These are phyloP conservation scores for Cordyceps farinosa DNA, from an alignment of 2,329 filamentous ascomycete genomes.

Conservation along the genomic window DNA sequence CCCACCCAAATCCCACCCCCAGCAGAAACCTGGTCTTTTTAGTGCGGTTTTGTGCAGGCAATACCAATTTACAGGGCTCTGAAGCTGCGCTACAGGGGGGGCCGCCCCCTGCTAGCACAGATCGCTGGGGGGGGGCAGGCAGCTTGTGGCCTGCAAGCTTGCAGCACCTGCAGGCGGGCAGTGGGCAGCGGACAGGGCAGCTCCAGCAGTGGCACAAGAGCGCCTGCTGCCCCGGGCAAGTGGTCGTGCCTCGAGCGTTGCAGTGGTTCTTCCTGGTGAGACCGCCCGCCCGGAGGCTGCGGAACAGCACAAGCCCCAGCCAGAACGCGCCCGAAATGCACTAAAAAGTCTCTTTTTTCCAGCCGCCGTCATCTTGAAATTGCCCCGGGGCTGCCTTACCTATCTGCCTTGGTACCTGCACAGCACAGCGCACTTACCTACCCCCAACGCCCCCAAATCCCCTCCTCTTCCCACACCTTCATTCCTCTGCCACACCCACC, in stretches of 20 bases:
- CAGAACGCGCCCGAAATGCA: not conserved
- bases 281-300: not conserved
- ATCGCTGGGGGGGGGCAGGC: not conserved
- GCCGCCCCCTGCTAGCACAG: not conserved
- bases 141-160: not conserved
- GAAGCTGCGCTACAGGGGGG: not conserved
- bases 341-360: conserved; percentile 1
- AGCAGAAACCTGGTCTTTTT: not conserved
- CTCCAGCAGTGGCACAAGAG: not conserved
- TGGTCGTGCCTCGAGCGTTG: not conserved
- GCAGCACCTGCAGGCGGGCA: not conserved
- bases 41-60: not conserved
- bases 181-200: not conserved
- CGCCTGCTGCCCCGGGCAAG: not conserved
- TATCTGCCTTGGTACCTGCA: not conserved
- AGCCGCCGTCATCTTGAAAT: conserved; percentile 1
- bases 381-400: not conserved
- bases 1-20: not conserved
- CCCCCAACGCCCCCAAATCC: conserved; percentile 7
- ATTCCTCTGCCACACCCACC: conserved; percentile 24
- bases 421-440: not conserved
- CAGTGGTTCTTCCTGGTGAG: not conserved
- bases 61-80: not conserved
- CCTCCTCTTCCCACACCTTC: conserved; percentile 21
- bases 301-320: not conserved